Evolutionary conservation across 2,329 filamentous ascomycete species (phyloP).

Genomic region (Talaromyces sp.): DNA sequence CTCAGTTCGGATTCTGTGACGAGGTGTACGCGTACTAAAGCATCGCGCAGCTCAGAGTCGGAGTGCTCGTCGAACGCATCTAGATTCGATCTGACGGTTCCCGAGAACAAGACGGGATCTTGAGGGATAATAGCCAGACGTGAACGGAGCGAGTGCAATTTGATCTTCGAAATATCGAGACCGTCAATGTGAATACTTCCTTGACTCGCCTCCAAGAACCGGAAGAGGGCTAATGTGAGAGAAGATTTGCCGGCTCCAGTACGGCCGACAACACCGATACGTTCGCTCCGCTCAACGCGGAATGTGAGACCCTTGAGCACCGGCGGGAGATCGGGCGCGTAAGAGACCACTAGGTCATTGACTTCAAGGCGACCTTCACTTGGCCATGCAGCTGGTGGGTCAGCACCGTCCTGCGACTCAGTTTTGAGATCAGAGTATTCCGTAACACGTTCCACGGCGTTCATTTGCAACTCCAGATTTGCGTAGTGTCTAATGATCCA

Average conservation of each 20-base stretch:
- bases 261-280: conserved; percentile 72
- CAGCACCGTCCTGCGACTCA: conserved; percentile 59
- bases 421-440: conserved; percentile 69
- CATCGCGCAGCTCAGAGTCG: conserved; percentile 66
- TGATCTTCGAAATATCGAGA: conserved; percentile 68
- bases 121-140: conserved; percentile 77
- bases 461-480: conserved; percentile 73
- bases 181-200: conserved; percentile 69
- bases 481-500: conserved; percentile 66
- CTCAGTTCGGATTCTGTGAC: conserved; percentile 37
- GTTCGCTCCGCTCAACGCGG: conserved; percentile 61
- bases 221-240: conserved; percentile 70
- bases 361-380: conserved; percentile 69
- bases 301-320: conserved; percentile 69
- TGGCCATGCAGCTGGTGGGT: conserved; percentile 70
- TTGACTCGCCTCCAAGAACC: conserved; percentile 66
- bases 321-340: conserved; percentile 66
- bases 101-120: conserved; percentile 77
- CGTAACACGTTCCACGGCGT: conserved; percentile 69
- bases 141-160: conserved; percentile 66
- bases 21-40: conserved; percentile 68
- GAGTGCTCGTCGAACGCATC: conserved; percentile 70
- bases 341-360: conserved; percentile 66
- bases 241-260: conserved; percentile 77
- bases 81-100: conserved; percentile 70